Evolutionary conservation across 1,284 basidiomycete genomes (phyloP).

Genomic region (Ceratobasidium sp.): DNA sequence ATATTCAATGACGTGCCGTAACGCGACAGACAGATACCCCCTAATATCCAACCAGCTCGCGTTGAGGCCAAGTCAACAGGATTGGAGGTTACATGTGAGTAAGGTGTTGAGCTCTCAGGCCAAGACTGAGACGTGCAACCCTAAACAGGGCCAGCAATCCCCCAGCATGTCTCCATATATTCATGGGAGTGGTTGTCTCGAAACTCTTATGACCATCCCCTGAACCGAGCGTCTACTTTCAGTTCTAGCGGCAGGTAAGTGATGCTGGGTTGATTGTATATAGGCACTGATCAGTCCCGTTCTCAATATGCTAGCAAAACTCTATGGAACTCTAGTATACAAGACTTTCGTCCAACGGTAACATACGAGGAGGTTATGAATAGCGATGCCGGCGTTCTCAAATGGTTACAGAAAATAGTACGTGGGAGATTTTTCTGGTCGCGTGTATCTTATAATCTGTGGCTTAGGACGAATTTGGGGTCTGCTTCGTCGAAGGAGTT

Average conservation of each 20-base stretch:
- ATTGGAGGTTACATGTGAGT: conserved; percentile 76
- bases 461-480: conserved; percentile 84
- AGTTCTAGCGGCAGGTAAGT: conserved; percentile 1
- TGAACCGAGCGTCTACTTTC: conserved; percentile 42
- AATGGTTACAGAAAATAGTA: conserved; percentile 88
- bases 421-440: conserved; percentile 56
- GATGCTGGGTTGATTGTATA: not conserved
- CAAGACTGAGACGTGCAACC: not conserved
- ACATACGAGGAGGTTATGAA: conserved; percentile 83
- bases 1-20: conserved; percentile 14
- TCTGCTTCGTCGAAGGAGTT: conserved; percentile 89
- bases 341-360: conserved; percentile 81
- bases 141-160: conserved; percentile 70
- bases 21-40: conserved; percentile 72
- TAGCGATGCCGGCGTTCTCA: conserved; percentile 77
- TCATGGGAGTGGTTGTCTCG: conserved; percentile 87
- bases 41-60: conserved; percentile 75
- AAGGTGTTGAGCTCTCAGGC: not conserved
- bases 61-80: conserved; percentile 75
- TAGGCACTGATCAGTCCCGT: not conserved
- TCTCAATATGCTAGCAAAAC: conserved; percentile 68
- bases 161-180: conserved; percentile 81
- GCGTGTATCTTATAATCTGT: conserved; percentile 7
- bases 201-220: conserved; percentile 81
- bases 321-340: conserved; percentile 86